A percentile compares a stretch with the other conserved stretches of the same genome.
Evolutionary conservation across 768 basidiomycete species (phyloP).

Genomic region (Trametes sanguinea): DNA sequence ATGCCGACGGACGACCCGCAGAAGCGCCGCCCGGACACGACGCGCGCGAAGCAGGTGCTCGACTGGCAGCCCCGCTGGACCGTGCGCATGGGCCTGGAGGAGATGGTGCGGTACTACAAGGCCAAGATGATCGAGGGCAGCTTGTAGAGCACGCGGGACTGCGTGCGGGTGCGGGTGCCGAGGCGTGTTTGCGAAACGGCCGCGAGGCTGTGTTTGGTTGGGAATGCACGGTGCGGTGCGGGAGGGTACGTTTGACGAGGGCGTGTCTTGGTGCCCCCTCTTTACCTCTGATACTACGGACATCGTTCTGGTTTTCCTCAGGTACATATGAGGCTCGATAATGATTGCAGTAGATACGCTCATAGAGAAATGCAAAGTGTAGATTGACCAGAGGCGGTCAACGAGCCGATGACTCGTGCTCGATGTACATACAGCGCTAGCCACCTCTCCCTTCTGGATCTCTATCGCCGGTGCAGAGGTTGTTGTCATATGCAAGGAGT

Average conservation of each 20-base stretch:
- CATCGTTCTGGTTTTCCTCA: conserved; percentile 1
- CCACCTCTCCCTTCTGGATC: too few relatives aligned
- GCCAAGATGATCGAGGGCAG: conserved; percentile 86
- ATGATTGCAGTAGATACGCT: conserved; percentile 4
- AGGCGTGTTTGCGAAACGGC: too few relatives aligned
- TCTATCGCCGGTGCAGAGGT: too few relatives aligned
- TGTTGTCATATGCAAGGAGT: too few relatives aligned
- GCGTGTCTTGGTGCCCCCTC: not conserved
- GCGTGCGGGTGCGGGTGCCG: too few relatives aligned
- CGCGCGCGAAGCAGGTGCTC: conserved; percentile 80
- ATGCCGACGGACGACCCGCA: conserved; percentile 95
- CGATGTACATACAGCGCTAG: too few relatives aligned
- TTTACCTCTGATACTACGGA: conserved; percentile 7
- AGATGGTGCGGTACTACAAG: conserved; percentile 94
- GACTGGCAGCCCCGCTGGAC: conserved; percentile 94
- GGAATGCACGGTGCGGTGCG: too few relatives aligned
- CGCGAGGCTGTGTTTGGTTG: too few relatives aligned
- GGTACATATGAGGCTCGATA: not conserved
- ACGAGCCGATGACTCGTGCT: too few relatives aligned
- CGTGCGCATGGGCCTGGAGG: conserved; percentile 89
- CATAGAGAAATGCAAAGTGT: conserved; percentile 2
- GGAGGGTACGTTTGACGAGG: not conserved
- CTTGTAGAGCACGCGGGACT: conserved; percentile 42
- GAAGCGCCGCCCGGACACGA: conserved; percentile 90
- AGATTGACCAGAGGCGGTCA: not conserved